Base-by-base conservation (phyloP, 2,329 filamentous ascomycete genomes). In the Coniochaeta prunicola region DNA sequence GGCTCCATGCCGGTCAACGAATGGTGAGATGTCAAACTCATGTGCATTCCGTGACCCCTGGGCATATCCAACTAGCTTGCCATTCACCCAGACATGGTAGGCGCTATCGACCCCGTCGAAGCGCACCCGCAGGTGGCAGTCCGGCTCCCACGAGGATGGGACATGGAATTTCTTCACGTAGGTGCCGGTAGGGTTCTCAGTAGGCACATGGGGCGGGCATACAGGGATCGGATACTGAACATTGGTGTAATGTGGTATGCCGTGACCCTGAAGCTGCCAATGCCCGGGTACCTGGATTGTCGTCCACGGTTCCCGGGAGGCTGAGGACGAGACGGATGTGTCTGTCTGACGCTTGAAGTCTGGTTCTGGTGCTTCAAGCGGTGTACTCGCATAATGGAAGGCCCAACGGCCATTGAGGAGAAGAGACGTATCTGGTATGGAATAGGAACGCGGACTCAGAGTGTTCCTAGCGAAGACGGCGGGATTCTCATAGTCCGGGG, bases 31-130 rank as follows among this genome's bases (percentile, higher is more conserved):
- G 61, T 90, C 88, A 64, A 89, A 90, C 66, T 91, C 88, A 8
- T 84, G 79, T 0, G 87, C 78, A 64, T 90, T 90, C 38, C 87
- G 77, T 10, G 82, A 82, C 0, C 87, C 88, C 66, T 90, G 86
- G 2, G 83, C 83, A 65, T 90, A 90, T 2, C 88, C 88, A 2
- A 89, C 74, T 36, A 84, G 72, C 17, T 74, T 67, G 0, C 85
- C 84, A 62, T 90, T 90, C 7, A 90, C 72, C 79, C 81, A 90
- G 12, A 90, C 71, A 68, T 90, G 86, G 64, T 87, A 90, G 0
- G 87, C 84, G 64, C 84, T 86, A 64, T 90, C 87, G 0, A 90
- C 87, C 1, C 88, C 88, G 58, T 90, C 87, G 61, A 90, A 90
- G 12, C 87, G 76, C 24, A 90, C 72, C 17, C 86, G 77, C 19